Percentiles rank a stretch among this genome's conserved stretches.
Conservation (phyloP, 2,329 filamentous ascomycete species). For the Rosellinia necatrix region DNA sequence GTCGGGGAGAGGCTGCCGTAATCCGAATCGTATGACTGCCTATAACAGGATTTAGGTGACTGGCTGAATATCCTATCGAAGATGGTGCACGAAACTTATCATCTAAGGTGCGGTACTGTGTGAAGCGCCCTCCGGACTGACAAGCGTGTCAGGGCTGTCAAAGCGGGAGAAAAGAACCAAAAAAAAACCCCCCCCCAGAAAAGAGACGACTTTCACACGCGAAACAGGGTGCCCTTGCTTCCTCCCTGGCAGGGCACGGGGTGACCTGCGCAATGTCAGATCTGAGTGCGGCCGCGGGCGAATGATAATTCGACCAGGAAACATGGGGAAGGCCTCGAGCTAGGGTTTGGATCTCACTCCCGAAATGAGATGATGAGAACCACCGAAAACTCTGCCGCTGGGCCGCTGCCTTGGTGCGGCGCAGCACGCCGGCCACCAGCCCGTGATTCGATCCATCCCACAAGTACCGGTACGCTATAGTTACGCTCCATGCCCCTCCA, state of each 20-base stretch:
- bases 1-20: conserved; percentile 15
- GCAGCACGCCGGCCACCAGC: conserved; percentile 10
- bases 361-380: conserved; percentile 33
- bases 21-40: conserved; percentile 20
- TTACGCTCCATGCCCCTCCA: not conserved
- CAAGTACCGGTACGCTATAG: conserved; percentile 4
- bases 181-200: not conserved
- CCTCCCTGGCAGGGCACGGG: conserved; percentile 19
- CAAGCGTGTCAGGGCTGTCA: not conserved
- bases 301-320: conserved; percentile 29
- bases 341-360: conserved; percentile 27
- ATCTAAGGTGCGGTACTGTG: conserved; percentile 8
- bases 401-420: conserved; percentile 24
- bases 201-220: conserved; percentile 2
- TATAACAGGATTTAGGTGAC: conserved; percentile 1
- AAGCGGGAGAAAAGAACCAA: not conserved
- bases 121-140: not conserved
- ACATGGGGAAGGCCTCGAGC: conserved; percentile 26
- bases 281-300: conserved; percentile 26
- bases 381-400: conserved; percentile 31
- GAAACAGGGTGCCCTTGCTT: conserved; percentile 17
- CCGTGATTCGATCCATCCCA: conserved; percentile 1
- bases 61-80: not conserved
- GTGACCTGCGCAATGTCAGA: conserved; percentile 25
- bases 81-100: not conserved